Evolutionary conservation across 257 asterid genomes (phyloP).

Genomic region (Primulina tabacum): DNA sequence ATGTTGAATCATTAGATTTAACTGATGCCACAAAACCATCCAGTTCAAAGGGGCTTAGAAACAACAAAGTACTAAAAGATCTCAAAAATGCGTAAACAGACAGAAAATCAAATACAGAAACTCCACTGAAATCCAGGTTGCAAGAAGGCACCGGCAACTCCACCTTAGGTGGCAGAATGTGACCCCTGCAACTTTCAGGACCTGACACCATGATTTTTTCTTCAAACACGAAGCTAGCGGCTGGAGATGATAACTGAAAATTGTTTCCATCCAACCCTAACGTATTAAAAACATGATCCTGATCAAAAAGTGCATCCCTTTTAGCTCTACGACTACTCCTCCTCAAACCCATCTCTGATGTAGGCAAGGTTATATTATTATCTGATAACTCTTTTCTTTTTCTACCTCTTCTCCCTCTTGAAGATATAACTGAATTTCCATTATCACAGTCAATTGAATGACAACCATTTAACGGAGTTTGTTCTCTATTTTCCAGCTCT

Average conservation of each 20-base stretch:
- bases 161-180: conserved; percentile 53
- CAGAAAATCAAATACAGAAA: conserved; percentile 62
- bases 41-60: conserved; percentile 86
- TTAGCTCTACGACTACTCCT: conserved; percentile 86
- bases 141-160: conserved; percentile 75
- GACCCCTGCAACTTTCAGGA: conserved; percentile 30
- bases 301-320: conserved; percentile 34
- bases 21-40: conserved; percentile 70
- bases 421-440: conserved; percentile 31
- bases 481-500: conserved; percentile 32
- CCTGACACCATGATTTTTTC: conserved; percentile 38
- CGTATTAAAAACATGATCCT: conserved; percentile 38
- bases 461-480: conserved; percentile 26
- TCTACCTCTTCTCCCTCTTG: conserved; percentile 53
- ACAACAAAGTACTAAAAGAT: conserved; percentile 79
- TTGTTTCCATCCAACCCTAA: conserved; percentile 34
- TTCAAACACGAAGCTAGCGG: conserved; percentile 52
- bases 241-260: conserved; percentile 52
- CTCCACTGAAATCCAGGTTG: conserved; percentile 52
- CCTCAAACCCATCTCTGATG: conserved; percentile 65
- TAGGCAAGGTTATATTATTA: conserved; percentile 29
- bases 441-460: conserved; percentile 28
- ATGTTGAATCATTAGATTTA: conserved; percentile 55
- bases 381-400: conserved; percentile 43
- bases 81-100: conserved; percentile 88